These are phyloP conservation scores for Hypomyces perniciosus DNA, from an alignment of 2,329 filamentous ascomycete genomes.

Conservation along the genomic window DNA sequence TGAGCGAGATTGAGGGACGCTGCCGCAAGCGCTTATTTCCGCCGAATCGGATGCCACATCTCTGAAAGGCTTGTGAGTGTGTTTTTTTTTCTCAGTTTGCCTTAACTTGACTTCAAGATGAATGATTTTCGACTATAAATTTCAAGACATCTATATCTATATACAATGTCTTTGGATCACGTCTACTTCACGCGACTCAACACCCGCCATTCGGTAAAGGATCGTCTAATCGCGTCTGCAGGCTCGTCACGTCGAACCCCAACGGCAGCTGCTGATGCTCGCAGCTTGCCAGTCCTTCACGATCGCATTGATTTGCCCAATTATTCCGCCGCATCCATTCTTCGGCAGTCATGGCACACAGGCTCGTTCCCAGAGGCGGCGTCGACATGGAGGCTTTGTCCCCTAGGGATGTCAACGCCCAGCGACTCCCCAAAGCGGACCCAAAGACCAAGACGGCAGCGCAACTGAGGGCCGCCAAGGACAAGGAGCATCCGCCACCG, in stretches of 20 bases:
- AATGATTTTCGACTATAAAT: too few species aligned
- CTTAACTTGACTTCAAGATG: background rate
- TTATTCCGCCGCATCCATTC: background rate
- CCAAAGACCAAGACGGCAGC: slow-evolving; percentile 47
- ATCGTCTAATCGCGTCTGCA: slow-evolving; percentile 6
- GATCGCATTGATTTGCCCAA: background rate
- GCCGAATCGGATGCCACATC: slow-evolving; percentile 23
- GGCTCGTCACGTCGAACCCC: slow-evolving; percentile 5
- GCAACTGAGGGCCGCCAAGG: slow-evolving; percentile 51
- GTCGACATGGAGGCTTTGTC: slow-evolving; percentile 58
- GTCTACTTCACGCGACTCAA: background rate
- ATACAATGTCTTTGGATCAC: too few species aligned
- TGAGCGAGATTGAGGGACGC: background rate
- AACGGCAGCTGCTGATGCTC: slow-evolving; percentile 14
- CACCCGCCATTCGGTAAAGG: too few species aligned
- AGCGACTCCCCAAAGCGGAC: slow-evolving; percentile 46
- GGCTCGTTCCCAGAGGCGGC: slow-evolving; percentile 41
- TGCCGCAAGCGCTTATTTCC: slow-evolving; percentile 9
- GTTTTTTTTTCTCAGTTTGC: slow-evolving; percentile 2
- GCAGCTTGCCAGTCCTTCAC: slow-evolving; percentile 10
- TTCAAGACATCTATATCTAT: too few species aligned
- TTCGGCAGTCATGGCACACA: slow-evolving; percentile 38
- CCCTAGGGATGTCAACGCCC: slow-evolving; percentile 58
- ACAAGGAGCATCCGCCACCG: slow-evolving; percentile 61
- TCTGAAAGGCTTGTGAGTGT: slow-evolving; percentile 23